Evolutionary conservation across 371 early-diverging fungal species (phyloP).

Genomic region (Globomyces sp.): DNA sequence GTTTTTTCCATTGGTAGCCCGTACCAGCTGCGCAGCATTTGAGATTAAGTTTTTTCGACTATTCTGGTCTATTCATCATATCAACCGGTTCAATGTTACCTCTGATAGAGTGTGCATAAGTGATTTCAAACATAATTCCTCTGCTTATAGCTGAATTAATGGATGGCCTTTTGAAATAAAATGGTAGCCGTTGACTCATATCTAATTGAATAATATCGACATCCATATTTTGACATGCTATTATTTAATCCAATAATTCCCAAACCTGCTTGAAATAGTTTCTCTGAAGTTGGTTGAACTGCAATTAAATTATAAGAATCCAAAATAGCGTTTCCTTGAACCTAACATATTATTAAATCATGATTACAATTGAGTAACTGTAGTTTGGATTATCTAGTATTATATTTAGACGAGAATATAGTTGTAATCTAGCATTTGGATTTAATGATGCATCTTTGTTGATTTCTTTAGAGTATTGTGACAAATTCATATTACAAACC

Average conservation of each 20-base stretch:
- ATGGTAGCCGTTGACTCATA: constrained; percentile 68
- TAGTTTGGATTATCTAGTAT: too few relatives aligned
- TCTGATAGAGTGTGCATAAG: constrained; percentile 70
- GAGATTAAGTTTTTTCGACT: constrained; percentile 53
- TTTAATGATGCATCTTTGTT: too few relatives aligned
- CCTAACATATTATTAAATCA: too few relatives aligned
- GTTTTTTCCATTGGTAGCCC: constrained; percentile 81
- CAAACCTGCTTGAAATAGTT: constrained; percentile 58
- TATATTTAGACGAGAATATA: too few relatives aligned
- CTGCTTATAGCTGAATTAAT: constrained; percentile 70
- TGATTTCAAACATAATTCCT: constrained; percentile 85
- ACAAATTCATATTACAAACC: too few relatives aligned
- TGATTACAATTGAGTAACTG: too few relatives aligned
- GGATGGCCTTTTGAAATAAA: constrained; percentile 65
- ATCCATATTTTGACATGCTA: constrained; percentile 72
- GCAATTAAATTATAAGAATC: constrained; percentile 70
- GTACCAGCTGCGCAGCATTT: constrained; percentile 73
- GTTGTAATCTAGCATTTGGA: too few relatives aligned
- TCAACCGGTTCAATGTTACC: constrained; percentile 55
- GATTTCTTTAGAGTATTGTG: too few relatives aligned
- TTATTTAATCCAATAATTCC: too few relatives aligned
- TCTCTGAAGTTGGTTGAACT: constrained; percentile 75
- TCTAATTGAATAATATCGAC: constrained; percentile 90
- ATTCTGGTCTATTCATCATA: constrained; percentile 46
- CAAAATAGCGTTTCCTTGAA: too few relatives aligned